A percentile compares a stretch with the other conserved stretches of the same genome.
These are phyloP conservation scores for Paradendryphiella salina DNA, from an alignment of 2,329 filamentous ascomycete species.

Conservation along the genomic window DNA sequence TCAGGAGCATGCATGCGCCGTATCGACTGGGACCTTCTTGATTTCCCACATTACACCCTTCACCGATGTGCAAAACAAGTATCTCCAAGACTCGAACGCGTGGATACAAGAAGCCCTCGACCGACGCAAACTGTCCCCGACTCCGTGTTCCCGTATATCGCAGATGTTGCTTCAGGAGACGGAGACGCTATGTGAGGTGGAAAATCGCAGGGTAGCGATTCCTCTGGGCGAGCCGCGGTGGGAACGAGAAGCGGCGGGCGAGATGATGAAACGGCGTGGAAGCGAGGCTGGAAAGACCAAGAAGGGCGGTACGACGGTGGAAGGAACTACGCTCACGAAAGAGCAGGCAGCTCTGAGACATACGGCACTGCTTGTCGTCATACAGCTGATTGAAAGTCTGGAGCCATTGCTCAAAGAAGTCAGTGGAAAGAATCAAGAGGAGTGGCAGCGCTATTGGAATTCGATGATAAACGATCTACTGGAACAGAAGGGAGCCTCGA, in stretches of 20 bases:
- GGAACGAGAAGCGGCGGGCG: constrained; percentile 70
- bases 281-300: constrained; percentile 52
- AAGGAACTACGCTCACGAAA: constrained; percentile 59
- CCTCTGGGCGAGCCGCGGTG: constrained; percentile 82
- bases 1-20: constrained; percentile 65
- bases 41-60: constrained; percentile 83
- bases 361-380: constrained; percentile 78
- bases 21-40: constrained; percentile 76
- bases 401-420: constrained; percentile 81
- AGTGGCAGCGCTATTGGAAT: constrained; percentile 88
- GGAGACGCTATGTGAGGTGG: constrained; percentile 69
- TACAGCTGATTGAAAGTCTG: constrained; percentile 82
- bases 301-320: constrained; percentile 39
- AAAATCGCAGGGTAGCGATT: constrained; percentile 78
- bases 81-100: constrained; percentile 77
- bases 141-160: constrained; percentile 77
- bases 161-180: constrained; percentile 81
- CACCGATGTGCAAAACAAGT: constrained; percentile 77
- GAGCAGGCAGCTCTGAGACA: constrained; percentile 74
- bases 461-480: constrained; percentile 85
- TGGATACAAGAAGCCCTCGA: constrained; percentile 81
- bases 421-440: constrained; percentile 84
- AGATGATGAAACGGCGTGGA: constrained; percentile 57
- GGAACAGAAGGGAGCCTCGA: constrained; percentile 74
- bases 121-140: constrained; percentile 66